Percentiles rank a stretch among this genome's conserved stretches.
Evolutionary conservation across 2,329 filamentous ascomycete genomes (phyloP).

Genomic region (Ambrosiella xylebori): DNA sequence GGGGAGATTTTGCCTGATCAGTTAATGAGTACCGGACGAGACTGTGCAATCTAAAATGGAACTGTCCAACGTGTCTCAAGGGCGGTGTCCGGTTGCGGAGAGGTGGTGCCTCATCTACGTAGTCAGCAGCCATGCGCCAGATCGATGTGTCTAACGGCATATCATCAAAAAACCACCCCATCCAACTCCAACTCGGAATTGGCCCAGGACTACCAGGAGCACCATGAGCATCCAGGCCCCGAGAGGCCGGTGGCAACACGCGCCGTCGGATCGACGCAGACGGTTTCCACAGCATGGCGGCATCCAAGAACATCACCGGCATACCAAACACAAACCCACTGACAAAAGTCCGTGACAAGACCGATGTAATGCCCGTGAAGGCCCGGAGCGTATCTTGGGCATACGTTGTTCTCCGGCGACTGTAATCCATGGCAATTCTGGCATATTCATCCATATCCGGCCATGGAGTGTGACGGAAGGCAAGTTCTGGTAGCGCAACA

Average conservation of each 20-base stretch:
- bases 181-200: slow-evolving; percentile 30
- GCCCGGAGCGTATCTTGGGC: slow-evolving; percentile 27
- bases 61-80: slow-evolving; percentile 22
- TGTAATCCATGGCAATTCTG: slow-evolving; percentile 28
- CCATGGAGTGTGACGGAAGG: slow-evolving; percentile 26
- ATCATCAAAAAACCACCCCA: slow-evolving; percentile 31
- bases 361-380: slow-evolving; percentile 26
- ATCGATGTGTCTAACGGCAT: slow-evolving; percentile 25
- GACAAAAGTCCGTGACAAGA: slow-evolving; percentile 25
- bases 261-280: slow-evolving; percentile 25
- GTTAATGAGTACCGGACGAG: slow-evolving; percentile 25
- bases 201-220: slow-evolving; percentile 19
- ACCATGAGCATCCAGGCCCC: background rate
- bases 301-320: slow-evolving; percentile 29
- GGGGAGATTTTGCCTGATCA: slow-evolving; percentile 19
- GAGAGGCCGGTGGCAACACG: slow-evolving; percentile 9
- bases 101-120: slow-evolving; percentile 23
- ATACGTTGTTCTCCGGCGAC: slow-evolving; percentile 22
- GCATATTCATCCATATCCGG: slow-evolving; percentile 30
- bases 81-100: slow-evolving; percentile 19
- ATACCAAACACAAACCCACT: slow-evolving; percentile 29
- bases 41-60: slow-evolving; percentile 24
- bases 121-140: slow-evolving; percentile 28
- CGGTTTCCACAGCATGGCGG: slow-evolving; percentile 28
- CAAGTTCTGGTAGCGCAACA: slow-evolving; percentile 21